These are phyloP conservation scores for Bipolaris zeicola DNA, from an alignment of 2,329 filamentous ascomycete genomes.

Conservation along the genomic window DNA sequence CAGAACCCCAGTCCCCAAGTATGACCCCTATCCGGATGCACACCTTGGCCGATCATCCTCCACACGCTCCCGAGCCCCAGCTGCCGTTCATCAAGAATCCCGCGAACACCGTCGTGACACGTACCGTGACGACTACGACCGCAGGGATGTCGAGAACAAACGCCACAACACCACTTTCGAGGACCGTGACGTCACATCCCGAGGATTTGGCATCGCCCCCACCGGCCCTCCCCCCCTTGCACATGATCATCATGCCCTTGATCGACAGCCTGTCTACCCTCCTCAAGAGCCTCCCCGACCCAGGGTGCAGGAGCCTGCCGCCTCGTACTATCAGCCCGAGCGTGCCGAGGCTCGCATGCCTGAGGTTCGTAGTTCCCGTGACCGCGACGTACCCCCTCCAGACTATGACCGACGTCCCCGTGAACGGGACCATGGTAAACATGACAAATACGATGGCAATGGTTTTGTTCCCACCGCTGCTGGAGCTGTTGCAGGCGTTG, in stretches of 20 bases:
- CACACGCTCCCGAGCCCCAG: conserved; percentile 50
- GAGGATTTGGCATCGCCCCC: conserved; percentile 55
- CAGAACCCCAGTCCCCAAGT: conserved; percentile 33
- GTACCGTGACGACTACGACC: conserved; percentile 53
- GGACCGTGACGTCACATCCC: conserved; percentile 52
- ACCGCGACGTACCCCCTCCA: conserved; percentile 30
- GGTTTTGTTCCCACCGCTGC: conserved; percentile 32
- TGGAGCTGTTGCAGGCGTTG: conserved; percentile 38
- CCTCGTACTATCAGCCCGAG: conserved; percentile 34
- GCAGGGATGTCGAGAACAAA: conserved; percentile 48
- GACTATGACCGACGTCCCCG: conserved; percentile 43
- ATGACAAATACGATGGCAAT: conserved; percentile 14
- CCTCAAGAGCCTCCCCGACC: conserved; percentile 23
- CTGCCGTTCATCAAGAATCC: conserved; percentile 56
- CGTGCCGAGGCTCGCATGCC: conserved; percentile 39
- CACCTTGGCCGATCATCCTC: conserved; percentile 40
- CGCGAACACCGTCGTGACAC: conserved; percentile 49
- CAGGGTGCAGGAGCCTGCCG: conserved; percentile 24
- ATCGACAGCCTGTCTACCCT: conserved; percentile 42
- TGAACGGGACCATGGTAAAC: conserved; percentile 36
- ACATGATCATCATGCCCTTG: conserved; percentile 48
- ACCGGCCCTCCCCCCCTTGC: conserved; percentile 17
- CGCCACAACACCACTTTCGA: conserved; percentile 45
- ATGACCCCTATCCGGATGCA: conserved; percentile 49
- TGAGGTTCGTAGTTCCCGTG: conserved; percentile 32